Percentiles rank a stretch among this genome's conserved stretches.
phyloP scores from a whole-genome alignment of 495 filamentous ascomycete genomes.

The Entonaema liquescens region DNA sequence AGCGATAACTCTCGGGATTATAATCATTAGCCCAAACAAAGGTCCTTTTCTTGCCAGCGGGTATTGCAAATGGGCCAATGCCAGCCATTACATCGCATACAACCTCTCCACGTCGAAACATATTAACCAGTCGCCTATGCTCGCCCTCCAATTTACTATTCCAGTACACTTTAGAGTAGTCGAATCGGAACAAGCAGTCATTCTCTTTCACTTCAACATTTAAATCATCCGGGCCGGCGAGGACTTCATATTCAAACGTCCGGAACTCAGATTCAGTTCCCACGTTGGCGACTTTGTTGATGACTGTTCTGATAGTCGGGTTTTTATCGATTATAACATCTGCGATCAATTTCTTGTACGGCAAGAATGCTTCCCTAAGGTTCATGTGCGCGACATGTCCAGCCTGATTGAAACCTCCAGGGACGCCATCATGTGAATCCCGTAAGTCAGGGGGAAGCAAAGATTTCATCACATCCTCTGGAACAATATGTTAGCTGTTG shows the following conservation, averaged over 20 bases:
- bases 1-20: constrained; percentile 85
- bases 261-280: constrained; percentile 85
- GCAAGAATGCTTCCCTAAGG: constrained; percentile 78
- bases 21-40: constrained; percentile 98
- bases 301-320: constrained; percentile 77
- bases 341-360: constrained; percentile 85
- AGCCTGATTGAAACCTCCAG: constrained; percentile 83
- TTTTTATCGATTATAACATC: constrained; percentile 90
- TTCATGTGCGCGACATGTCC: constrained; percentile 96
- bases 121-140: constrained; percentile 78
- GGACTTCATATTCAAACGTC: constrained; percentile 92
- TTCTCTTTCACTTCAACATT: constrained; percentile 77
- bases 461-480: constrained; percentile 82
- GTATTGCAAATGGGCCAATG: constrained; percentile 93
- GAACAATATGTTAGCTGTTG: constrained; percentile 3
- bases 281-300: constrained; percentile 93
- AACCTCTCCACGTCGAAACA: constrained; percentile 84
- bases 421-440: constrained; percentile 72
- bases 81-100: constrained; percentile 98
- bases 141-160: constrained; percentile 90
- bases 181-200: constrained; percentile 71
- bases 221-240: constrained; percentile 80
- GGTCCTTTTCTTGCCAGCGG: constrained; percentile 86
- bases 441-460: constrained; percentile 73
- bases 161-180: constrained; percentile 95